A percentile compares a stretch with the other conserved stretches of the same genome.
Evolutionary conservation across 805 yeast genomes (phyloP).

Genomic region (Cyberlindnera maritima): DNA sequence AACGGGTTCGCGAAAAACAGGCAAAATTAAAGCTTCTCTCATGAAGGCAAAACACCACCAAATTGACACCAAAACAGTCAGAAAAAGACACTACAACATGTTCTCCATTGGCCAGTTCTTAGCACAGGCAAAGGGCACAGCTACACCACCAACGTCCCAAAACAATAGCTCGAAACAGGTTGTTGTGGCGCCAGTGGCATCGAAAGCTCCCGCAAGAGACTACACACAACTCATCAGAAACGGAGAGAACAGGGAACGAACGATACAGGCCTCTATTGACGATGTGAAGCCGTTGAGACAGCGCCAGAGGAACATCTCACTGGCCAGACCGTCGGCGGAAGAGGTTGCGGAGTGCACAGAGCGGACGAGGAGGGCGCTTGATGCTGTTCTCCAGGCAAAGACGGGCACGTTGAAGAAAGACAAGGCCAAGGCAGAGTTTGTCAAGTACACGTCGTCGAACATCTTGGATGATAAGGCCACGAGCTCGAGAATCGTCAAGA

Average conservation of each 20-base stretch:
- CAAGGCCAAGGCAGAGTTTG: slow-evolving; percentile 38
- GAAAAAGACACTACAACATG: slow-evolving; percentile 5
- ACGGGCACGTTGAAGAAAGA: slow-evolving; percentile 29
- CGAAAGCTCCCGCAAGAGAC: slow-evolving; percentile 11
- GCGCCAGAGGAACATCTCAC: slow-evolving; percentile 35
- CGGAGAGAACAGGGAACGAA: slow-evolving; percentile 18
- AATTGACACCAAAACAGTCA: neutral
- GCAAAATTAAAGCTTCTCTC: too few species aligned
- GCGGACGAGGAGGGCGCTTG: slow-evolving; percentile 57
- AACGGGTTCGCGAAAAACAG: neutral
- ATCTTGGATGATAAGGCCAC: slow-evolving; percentile 30
- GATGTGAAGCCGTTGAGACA: slow-evolving; percentile 63
- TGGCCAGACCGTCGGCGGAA: slow-evolving; percentile 46
- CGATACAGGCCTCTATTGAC: slow-evolving; percentile 44
- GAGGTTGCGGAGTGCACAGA: slow-evolving; percentile 45
- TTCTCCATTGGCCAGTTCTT: slow-evolving; percentile 24
- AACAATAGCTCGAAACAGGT: slow-evolving; percentile 8
- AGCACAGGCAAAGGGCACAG: slow-evolving; percentile 10
- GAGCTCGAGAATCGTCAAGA: slow-evolving; percentile 51
- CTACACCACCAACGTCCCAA: neutral
- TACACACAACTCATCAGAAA: slow-evolving; percentile 23
- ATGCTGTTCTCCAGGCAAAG: slow-evolving; percentile 43
- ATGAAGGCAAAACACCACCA: too few species aligned
- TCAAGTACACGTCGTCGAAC: slow-evolving; percentile 43
- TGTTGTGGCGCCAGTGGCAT: slow-evolving; percentile 12